Percentiles rank a stretch among this genome's conserved stretches.
These are phyloP conservation scores for Syncephalis plumigaleata DNA, from an alignment of 371 early-diverging fungal species.

Conservation along the genomic window DNA sequence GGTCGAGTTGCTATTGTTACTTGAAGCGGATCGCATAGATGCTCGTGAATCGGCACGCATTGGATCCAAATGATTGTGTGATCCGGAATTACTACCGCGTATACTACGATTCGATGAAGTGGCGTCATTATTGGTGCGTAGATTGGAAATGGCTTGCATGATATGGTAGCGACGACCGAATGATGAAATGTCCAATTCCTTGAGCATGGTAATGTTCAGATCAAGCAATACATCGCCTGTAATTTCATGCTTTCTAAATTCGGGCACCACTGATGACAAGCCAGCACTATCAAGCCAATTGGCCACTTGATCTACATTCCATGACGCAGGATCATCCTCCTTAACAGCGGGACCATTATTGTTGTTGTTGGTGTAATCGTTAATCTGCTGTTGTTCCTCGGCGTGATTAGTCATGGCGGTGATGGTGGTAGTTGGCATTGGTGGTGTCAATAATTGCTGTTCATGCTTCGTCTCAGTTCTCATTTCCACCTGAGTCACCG, in stretches of 20 bases:
- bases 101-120: background rate
- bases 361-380: too few relatives aligned
- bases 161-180: constrained; percentile 51
- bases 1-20: too few relatives aligned
- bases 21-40: too few relatives aligned
- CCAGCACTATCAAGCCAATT: constrained; percentile 36
- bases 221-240: constrained; percentile 46
- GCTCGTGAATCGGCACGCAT: too few relatives aligned
- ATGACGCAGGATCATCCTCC: constrained; percentile 17
- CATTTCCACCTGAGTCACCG: too few relatives aligned
- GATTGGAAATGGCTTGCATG: constrained; percentile 31
- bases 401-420: too few relatives aligned
- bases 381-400: too few relatives aligned
- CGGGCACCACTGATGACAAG: constrained; percentile 23
- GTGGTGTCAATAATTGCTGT: too few relatives aligned
- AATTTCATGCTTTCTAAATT: constrained; percentile 49
- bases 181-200: constrained; percentile 42
- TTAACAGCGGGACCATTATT: background rate
- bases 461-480: too few relatives aligned
- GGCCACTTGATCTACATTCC: constrained; percentile 39
- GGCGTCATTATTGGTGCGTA: constrained; percentile 7
- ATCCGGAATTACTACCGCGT: background rate
- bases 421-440: too few relatives aligned
- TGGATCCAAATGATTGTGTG: too few relatives aligned
- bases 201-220: constrained; percentile 36